Percentiles rank a stretch among this genome's conserved stretches.
These are phyloP conservation scores for Saraca asoca DNA, from an alignment of 331 rosid genomes.

Conservation along the genomic window DNA sequence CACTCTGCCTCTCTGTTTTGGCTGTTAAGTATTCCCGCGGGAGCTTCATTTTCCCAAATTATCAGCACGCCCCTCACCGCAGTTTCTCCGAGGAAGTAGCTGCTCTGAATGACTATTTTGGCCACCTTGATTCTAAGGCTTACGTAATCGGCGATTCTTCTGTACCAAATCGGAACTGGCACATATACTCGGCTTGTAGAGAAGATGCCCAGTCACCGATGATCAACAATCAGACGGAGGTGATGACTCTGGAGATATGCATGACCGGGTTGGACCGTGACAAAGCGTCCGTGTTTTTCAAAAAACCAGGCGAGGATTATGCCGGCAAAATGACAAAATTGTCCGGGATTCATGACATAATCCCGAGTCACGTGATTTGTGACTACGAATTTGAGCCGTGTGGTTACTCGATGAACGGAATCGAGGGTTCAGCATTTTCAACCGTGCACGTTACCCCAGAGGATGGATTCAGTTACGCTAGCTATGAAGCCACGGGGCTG, in stretches of 20 bases:
- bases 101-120: conserved; percentile 42
- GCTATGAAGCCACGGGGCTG: conserved; percentile 56
- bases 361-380: conserved; percentile 55
- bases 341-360: conserved; percentile 46
- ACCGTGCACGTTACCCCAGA: conserved; percentile 78
- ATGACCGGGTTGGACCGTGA: conserved; percentile 59
- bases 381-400: conserved; percentile 63
- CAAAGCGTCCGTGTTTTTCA: conserved; percentile 53
- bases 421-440: conserved; percentile 54
- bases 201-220: neutral
- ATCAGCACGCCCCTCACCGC: conserved; percentile 62
- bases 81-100: conserved; percentile 55
- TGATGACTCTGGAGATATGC: conserved; percentile 49
- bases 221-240: neutral
- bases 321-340: conserved; percentile 49
- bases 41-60: conserved; percentile 53
- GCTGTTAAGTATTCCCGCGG: conserved; percentile 63
- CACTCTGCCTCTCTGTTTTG: conserved; percentile 44
- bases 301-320: conserved; percentile 29
- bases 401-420: conserved; percentile 69
- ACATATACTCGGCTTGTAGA: conserved; percentile 49
- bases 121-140: conserved; percentile 40
- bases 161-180: conserved; percentile 49
- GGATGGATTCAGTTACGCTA: conserved; percentile 64
- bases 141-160: conserved; percentile 47